phyloP scores from a whole-genome alignment of 2,329 filamentous ascomycete species.

The Penicillium sp. region DNA sequence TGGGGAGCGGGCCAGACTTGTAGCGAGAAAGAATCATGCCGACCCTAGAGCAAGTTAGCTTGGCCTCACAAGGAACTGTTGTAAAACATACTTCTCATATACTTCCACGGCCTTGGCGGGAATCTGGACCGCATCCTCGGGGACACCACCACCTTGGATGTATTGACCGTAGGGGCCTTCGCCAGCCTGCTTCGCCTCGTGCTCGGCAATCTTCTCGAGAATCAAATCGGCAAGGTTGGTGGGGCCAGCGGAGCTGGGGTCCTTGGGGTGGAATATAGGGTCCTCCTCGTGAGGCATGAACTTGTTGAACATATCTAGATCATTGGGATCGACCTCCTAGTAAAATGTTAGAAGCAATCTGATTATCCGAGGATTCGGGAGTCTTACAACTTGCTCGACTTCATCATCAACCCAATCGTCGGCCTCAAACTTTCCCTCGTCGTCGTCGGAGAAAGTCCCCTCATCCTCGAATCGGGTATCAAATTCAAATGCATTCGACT shows the following conservation, averaged over 20 bases:
- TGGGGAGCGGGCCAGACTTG: constrained; percentile 93
- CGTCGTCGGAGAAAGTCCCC: constrained; percentile 48
- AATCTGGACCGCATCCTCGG: constrained; percentile 80
- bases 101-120: constrained; percentile 92
- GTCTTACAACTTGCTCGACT: constrained; percentile 48
- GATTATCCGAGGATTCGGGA: background rate
- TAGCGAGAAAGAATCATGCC: constrained; percentile 87
- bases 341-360: constrained; percentile 13
- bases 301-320: constrained; percentile 86
- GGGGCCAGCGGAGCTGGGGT: constrained; percentile 49
- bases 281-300: constrained; percentile 79
- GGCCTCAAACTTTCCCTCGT: constrained; percentile 55
- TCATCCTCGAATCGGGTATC: constrained; percentile 68
- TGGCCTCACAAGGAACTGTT: background rate
- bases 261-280: constrained; percentile 65
- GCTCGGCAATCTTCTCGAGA: constrained; percentile 86
- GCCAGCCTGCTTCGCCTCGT: constrained; percentile 68
- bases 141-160: constrained; percentile 56
- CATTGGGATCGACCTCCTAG: constrained; percentile 80
- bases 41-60: constrained; percentile 55
- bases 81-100: constrained; percentile 71
- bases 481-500: constrained; percentile 72
- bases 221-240: constrained; percentile 92
- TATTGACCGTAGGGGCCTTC: constrained; percentile 36
- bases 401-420: constrained; percentile 77